Percentiles rank a stretch among this genome's conserved stretches.
Evolutionary conservation across 2,329 filamentous ascomycete genomes (phyloP).

Genomic region (Penicillium sp.): DNA sequence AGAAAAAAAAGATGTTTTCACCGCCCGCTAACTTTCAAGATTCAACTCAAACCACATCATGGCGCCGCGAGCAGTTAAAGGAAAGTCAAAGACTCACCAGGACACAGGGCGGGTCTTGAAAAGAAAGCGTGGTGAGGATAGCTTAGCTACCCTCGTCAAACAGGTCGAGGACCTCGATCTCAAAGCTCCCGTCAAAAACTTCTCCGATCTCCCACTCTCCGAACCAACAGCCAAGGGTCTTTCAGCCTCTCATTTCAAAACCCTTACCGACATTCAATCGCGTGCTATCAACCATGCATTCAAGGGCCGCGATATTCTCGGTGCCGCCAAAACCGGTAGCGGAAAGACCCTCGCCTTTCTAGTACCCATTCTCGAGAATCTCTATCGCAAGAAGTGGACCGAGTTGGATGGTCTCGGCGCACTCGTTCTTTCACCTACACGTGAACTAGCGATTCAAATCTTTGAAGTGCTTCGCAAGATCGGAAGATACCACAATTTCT

Average conservation of each 20-base stretch:
- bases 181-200: constrained; percentile 60
- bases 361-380: constrained; percentile 85
- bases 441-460: constrained; percentile 94
- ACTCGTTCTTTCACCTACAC: constrained; percentile 87
- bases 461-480: constrained; percentile 92
- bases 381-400: constrained; percentile 86
- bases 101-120: constrained; percentile 40
- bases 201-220: constrained; percentile 83
- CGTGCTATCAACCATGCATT: constrained; percentile 85
- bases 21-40: constrained; percentile 7
- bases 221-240: constrained; percentile 76
- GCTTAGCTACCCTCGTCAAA: constrained; percentile 43
- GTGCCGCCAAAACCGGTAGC: constrained; percentile 91
- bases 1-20: constrained; percentile 21
- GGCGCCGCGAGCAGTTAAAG: constrained; percentile 33
- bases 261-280: constrained; percentile 86
- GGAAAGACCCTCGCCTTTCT: constrained; percentile 95
- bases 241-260: constrained; percentile 82
- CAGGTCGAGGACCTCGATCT: constrained; percentile 48
- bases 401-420: constrained; percentile 89
- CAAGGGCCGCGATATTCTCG: constrained; percentile 83
- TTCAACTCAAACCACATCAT: constrained; percentile 27
- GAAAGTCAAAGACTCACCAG: constrained; percentile 28
- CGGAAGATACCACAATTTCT: constrained; percentile 84
- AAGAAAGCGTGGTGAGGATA: constrained; percentile 49